A percentile compares a stretch with the other conserved stretches of the same genome.
Conservation (phyloP, 495 filamentous ascomycete genomes). For the Rostrohypoxylon terebratum region DNA sequence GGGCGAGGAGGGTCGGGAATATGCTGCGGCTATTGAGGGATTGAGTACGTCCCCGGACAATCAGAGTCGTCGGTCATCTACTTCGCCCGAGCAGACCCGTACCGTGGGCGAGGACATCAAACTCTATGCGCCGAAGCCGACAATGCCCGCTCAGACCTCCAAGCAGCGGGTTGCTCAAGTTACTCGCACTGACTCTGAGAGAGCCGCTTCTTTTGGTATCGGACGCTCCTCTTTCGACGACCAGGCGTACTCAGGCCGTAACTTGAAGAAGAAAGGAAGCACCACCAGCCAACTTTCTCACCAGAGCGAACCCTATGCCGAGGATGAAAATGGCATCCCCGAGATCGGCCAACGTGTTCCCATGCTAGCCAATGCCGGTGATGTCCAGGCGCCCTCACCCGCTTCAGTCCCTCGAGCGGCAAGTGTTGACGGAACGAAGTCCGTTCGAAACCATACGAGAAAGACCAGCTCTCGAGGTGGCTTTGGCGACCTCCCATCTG, state of each 20-base stretch:
- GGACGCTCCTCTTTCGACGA: conserved; percentile 69
- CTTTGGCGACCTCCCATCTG: conserved; percentile 67
- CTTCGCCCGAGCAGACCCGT: conserved; percentile 74
- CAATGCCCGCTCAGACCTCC: conserved; percentile 78
- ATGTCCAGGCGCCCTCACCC: conserved; percentile 95
- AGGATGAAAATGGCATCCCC: conserved; percentile 86
- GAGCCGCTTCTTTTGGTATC: conserved; percentile 84
- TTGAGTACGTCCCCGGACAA: conserved; percentile 49
- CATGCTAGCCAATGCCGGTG: conserved; percentile 93
- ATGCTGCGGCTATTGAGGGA: conserved; percentile 70
- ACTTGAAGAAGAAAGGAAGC: conserved; percentile 72
- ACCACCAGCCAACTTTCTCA: conserved; percentile 66
- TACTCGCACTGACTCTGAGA: conserved; percentile 87
- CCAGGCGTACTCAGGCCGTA: conserved; percentile 49
- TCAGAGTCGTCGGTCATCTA: conserved; percentile 47
- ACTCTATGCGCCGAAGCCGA: conserved; percentile 91
- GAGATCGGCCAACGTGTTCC: conserved; percentile 91
- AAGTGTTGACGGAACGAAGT: conserved; percentile 66
- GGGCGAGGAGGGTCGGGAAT: conserved; percentile 91
- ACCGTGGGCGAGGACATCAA: conserved; percentile 84
- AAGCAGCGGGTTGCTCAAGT: conserved; percentile 83
- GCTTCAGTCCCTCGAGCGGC: conserved; percentile 70
- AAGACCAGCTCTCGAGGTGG: conserved; percentile 59
- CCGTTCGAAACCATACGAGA: conserved; percentile 74
- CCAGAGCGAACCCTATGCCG: conserved; percentile 59